These are phyloP conservation scores for Gigaspora rosea DNA, from an alignment of 192 early-diverging fungal species.

Conservation along the genomic window DNA sequence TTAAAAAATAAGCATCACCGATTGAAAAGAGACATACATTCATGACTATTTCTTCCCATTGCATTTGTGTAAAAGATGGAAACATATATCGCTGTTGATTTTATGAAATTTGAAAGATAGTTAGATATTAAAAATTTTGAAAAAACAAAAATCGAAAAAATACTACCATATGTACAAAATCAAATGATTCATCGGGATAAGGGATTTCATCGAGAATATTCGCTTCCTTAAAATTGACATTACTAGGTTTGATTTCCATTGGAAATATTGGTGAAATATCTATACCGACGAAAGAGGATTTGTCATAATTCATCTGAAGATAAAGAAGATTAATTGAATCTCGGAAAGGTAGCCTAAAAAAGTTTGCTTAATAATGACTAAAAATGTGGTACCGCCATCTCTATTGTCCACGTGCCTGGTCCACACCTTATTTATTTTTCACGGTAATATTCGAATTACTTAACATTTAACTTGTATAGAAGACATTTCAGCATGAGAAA, in stretches of 20 bases:
- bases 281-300: conserved; percentile 32
- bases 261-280: conserved; percentile 46
- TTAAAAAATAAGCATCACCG: background rate
- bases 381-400: conserved; percentile 11
- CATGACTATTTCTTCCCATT: conserved; percentile 4
- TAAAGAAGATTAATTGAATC: too few species aligned
- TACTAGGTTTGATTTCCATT: conserved; percentile 36
- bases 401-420: conserved; percentile 1
- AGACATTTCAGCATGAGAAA: background rate
- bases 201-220: conserved; percentile 36
- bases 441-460: background rate
- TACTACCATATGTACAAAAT: conserved; percentile 19
- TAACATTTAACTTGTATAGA: background rate
- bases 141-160: too few species aligned
- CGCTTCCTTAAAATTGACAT: conserved; percentile 32
- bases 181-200: conserved; percentile 28
- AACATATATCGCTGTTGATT: background rate
- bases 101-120: too few species aligned
- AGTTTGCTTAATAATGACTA: too few species aligned
- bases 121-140: too few species aligned
- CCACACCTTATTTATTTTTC: background rate
- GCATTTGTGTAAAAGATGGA: background rate
- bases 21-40: background rate
- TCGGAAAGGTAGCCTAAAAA: too few species aligned
- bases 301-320: background rate